These are phyloP conservation scores for Acer negundo DNA, from an alignment of 345 rosid species.

Conservation along the genomic window DNA sequence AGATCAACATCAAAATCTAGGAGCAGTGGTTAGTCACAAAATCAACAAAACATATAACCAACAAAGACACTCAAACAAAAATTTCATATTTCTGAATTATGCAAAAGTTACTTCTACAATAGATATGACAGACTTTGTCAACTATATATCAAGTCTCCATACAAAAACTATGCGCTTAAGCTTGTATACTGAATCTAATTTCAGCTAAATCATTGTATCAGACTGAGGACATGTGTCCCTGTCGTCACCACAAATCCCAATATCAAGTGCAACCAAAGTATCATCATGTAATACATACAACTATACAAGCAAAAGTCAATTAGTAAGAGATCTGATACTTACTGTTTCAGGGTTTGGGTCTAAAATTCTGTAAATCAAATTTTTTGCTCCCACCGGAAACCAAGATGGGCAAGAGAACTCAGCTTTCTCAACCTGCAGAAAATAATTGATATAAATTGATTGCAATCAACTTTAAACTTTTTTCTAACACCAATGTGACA, in stretches of 20 bases:
- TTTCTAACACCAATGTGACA: background rate
- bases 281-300: background rate
- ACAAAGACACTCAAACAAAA: background rate
- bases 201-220: background rate
- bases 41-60: background rate
- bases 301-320: background rate
- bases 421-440: slow-evolving; percentile 77
- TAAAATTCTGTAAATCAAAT: slow-evolving; percentile 75
- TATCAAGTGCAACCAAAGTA: slow-evolving; percentile 10
- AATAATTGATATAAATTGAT: slow-evolving; percentile 2
- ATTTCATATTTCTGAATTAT: background rate
- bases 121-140: background rate
- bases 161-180: background rate
- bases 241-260: background rate
- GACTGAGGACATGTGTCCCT: background rate
- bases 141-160: background rate
- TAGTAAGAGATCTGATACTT: slow-evolving; percentile 30
- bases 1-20: background rate
- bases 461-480: slow-evolving; percentile 7
- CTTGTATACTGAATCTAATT: background rate
- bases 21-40: background rate
- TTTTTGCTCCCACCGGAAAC: slow-evolving; percentile 86
- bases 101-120: background rate
- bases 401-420: slow-evolving; percentile 87
- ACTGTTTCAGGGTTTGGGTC: slow-evolving; percentile 93